Evolutionary conservation across 2,329 filamentous ascomycete species (phyloP), one percentile per base, ranked within the genome.

Genomic region (Parasarocladium wereldwijsianum): DNA sequence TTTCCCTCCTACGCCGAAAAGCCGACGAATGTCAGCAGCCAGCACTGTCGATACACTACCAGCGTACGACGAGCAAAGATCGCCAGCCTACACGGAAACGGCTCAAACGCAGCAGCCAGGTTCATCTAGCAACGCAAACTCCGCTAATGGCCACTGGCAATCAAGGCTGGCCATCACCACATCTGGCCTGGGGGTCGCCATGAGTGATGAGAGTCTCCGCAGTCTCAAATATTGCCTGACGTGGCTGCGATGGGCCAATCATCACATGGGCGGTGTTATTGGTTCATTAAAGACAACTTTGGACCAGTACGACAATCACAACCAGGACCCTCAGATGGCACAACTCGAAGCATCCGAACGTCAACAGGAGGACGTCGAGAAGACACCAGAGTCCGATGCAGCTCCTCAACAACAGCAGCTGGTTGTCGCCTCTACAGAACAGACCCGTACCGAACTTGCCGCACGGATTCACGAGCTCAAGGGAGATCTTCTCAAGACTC

Each of bases 101-200:
- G 49, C 46, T 14, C 52, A 47, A 35, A 49, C 45, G 35, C 39
- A 43, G 36, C 42, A 44, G 12, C 20, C 23, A 11, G 41, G 54
- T 23, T 40, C 36, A 30, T 38, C 40, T 1, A 45, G 50, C 2
- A 43, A 47, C 14, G 36, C 41, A 7, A 38, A 43, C 10, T 45
- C 49, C 4, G 44, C 51, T 5, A 50, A 41, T 12, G 45, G 43
- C 13, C 48, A 63, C 45, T 92, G 85, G 84, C 82, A 81, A 36
- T 82, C 80, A 8, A 75, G 85, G 10, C 61, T 94, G 12, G 80
- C 93, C 40, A 81, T 93, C 49, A 86, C 83, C 5, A 94, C 87
- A 0, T 93, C 85, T 1, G 87, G 85, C 1, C 66, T 96, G 1
- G 85, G 85, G 38, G 77, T 93, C 11, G 85, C 90, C 1, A 84